Conservation (phyloP, 1,139 yeast species). For the Candida gigantensis region DNA sequence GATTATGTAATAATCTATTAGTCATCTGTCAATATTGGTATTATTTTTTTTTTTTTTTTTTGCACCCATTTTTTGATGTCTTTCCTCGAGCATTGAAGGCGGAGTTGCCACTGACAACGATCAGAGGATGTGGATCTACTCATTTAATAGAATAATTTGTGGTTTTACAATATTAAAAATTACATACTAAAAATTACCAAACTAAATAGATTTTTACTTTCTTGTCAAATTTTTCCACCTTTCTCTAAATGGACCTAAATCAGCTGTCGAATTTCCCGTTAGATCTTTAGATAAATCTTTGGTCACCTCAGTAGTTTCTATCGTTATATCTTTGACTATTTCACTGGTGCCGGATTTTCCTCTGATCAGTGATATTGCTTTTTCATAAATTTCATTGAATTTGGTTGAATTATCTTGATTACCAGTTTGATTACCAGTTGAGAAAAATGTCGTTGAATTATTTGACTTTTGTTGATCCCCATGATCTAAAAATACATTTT, state of each 20-base stretch:
- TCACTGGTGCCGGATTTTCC: constrained; percentile 3
- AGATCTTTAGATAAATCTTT: constrained; percentile 9
- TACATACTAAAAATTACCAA: too few species aligned
- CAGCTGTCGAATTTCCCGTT: constrained; percentile 13
- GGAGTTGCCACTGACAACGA: neutral
- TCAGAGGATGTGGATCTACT: neutral
- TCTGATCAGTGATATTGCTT: constrained; percentile 16
- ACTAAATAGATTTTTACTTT: too few species aligned
- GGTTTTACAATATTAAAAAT: too few species aligned
- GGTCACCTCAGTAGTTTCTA: constrained; percentile 7
- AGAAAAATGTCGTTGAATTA: constrained; percentile 6
- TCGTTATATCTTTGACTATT: constrained; percentile 4
- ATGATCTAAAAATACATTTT: constrained; percentile 35
- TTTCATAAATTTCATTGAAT: constrained; percentile 35
- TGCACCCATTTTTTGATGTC: neutral
- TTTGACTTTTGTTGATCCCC: constrained; percentile 10
- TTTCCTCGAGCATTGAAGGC: too few species aligned
- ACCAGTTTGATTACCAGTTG: constrained; percentile 9
- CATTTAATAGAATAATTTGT: too few species aligned
- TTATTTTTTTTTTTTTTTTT: neutral
- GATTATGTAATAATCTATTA: neutral
- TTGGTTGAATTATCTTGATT: constrained; percentile 24
- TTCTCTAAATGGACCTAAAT: constrained; percentile 16
- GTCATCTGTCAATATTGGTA: neutral
- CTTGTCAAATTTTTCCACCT: constrained; percentile 13